Conservation (phyloP, 108 stramenopile species). For the Cyclostephanos tholiformis region DNA sequence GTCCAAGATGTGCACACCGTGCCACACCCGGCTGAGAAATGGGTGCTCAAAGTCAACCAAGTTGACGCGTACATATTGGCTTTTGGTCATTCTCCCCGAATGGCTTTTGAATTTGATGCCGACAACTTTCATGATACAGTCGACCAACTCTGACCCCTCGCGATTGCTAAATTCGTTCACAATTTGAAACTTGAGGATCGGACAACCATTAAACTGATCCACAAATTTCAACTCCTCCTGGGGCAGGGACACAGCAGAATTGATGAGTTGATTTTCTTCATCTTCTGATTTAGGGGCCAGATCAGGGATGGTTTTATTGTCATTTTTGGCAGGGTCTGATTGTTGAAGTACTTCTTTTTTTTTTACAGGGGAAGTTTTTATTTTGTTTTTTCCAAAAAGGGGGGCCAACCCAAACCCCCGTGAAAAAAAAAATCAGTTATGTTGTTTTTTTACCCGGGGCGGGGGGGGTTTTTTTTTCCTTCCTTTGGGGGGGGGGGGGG, state of each 20-base stretch:
- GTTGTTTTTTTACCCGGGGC: too few species aligned
- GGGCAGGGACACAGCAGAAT: too few species aligned
- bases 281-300: background rate
- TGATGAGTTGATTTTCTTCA: constrained; percentile 15
- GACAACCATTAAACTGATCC: constrained; percentile 54
- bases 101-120: constrained; percentile 46
- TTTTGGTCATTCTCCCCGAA: constrained; percentile 28
- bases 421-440: too few species aligned
- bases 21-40: constrained; percentile 45
- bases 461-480: too few species aligned
- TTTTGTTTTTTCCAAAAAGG: too few species aligned
- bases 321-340: too few species aligned
- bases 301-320: too few species aligned
- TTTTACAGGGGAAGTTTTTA: too few species aligned
- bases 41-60: constrained; percentile 50
- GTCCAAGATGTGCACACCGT: constrained; percentile 41
- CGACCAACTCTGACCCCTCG: constrained; percentile 78
- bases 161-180: constrained; percentile 60
- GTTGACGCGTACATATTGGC: constrained; percentile 46
- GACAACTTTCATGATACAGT: constrained; percentile 75
- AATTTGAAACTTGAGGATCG: constrained; percentile 77
- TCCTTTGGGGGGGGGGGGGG: too few species aligned
- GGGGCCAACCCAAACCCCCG: too few species aligned
- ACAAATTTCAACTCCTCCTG: background rate
- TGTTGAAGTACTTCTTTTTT: too few species aligned